Base-by-base conservation (phyloP, 305 asterid genomes). In the Plantago lanceolata region DNA sequence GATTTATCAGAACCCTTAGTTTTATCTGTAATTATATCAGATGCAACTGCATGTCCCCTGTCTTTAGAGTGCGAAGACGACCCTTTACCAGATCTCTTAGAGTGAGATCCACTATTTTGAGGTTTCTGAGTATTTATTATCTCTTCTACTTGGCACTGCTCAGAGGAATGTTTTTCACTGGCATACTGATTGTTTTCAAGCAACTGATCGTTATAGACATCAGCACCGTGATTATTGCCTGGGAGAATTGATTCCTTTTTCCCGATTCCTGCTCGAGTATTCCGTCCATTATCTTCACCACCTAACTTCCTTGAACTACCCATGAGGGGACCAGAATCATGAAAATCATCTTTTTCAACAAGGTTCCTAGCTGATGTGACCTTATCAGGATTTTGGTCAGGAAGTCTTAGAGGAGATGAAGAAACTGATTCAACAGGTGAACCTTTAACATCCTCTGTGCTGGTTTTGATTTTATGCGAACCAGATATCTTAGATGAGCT, bases 351-450 rank as follows among this genome's bases (percentile, higher is more conserved):
- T 71, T 75, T 75, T 52, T 71, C 81, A 44, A 71, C 81, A 44
- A 73, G 68, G 57, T 67, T 79, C 71, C 74, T 73, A 37, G 76
- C 53, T 43, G 81, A 78, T 54, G 82, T 57, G 63, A 70, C 65
- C 72, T 79, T 83, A 66, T 81, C 92, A 29, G 64, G 58, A 64
- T 62, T 76, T 18, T 75, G 52, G 66, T 55, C 73, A 19, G 78
- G 52, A 65, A 67, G 63, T 71, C 86, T 82, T 74, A 81, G 76
- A 74, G 97, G 99, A 72, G 99, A 94, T 48, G 97, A 94, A 62
- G 97, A 94, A 67, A 90, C 97, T 59, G 99, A 94, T 73, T 86
- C 97, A 35, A 88, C 95, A 0, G 97, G 96, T 45, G 96, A 94
- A 67, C 81, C 95, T 72, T 86, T 90, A 73, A 70, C 77, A 75